A percentile compares a stretch with the other conserved stretches of the same genome.
Conservation (phyloP, 1,139 yeast genomes). For the Debaryomyces sp. region DNA sequence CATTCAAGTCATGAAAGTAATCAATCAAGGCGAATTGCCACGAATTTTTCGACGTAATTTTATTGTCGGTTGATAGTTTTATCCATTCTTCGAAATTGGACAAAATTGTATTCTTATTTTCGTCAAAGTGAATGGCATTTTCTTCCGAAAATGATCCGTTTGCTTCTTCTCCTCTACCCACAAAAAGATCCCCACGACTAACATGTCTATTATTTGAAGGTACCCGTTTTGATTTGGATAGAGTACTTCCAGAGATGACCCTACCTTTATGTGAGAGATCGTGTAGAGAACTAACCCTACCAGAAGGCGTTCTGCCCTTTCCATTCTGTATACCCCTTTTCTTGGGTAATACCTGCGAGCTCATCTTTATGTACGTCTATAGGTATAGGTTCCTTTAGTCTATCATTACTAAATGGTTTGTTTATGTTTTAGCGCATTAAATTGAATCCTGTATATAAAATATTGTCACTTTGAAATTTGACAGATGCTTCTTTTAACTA, state of each 20-base stretch:
- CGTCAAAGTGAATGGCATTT: constrained; percentile 47
- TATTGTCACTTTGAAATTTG: background rate
- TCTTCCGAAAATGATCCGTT: constrained; percentile 32
- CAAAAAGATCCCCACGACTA: constrained; percentile 25
- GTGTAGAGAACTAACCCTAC: constrained; percentile 19
- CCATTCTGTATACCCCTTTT: constrained; percentile 18
- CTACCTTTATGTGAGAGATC: constrained; percentile 29
- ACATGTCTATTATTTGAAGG: constrained; percentile 22
- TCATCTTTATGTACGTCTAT: constrained; percentile 10
- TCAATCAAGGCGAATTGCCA: constrained; percentile 87
- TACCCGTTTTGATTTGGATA: constrained; percentile 21
- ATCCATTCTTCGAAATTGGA: constrained; percentile 88
- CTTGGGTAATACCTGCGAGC: constrained; percentile 26
- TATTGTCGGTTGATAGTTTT: constrained; percentile 85
- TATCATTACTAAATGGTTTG: constrained; percentile 7
- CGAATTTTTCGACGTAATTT: constrained; percentile 63
- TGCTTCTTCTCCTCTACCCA: constrained; percentile 23
- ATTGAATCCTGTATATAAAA: background rate
- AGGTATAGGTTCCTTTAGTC: background rate
- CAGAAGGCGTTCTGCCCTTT: constrained; percentile 11
- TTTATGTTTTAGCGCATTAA: constrained; percentile 10
- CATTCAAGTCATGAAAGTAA: constrained; percentile 60
- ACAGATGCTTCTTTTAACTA: constrained; percentile 8
- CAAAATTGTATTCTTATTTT: constrained; percentile 47
- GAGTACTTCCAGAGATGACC: constrained; percentile 26